phyloP scores from a whole-genome alignment of 176 grass and related monocot genomes.

The Juncus inflexus region DNA sequence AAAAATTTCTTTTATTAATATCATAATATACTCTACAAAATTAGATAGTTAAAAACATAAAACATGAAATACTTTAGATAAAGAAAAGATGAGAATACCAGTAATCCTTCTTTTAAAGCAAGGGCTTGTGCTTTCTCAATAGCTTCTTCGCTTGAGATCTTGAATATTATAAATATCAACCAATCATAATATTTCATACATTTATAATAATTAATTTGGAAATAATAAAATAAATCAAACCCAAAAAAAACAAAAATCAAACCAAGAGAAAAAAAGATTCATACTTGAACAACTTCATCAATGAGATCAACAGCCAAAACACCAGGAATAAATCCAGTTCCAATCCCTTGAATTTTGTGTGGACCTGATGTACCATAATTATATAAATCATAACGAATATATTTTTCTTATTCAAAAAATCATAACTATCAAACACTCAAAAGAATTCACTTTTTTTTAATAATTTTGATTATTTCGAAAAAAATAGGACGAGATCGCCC shows the following conservation, averaged over 20 bases:
- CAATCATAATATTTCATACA: constrained; percentile 11
- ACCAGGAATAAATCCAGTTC: constrained; percentile 83
- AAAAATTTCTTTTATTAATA: background rate
- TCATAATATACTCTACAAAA: too few species aligned
- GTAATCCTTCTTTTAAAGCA: constrained; percentile 77
- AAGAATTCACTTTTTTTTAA: constrained; percentile 17
- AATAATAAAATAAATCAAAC: background rate
- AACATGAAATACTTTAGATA: background rate
- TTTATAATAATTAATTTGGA: background rate
- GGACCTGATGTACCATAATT: constrained; percentile 42
- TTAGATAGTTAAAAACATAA: too few species aligned
- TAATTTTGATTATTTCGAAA: constrained; percentile 6
- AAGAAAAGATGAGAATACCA: constrained; percentile 32
- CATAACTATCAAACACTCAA: constrained; percentile 26
- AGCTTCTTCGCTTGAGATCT: constrained; percentile 84
- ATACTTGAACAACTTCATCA: constrained; percentile 66
- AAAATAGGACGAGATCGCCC: background rate
- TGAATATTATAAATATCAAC: constrained; percentile 18
- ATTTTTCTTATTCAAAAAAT: constrained; percentile 5
- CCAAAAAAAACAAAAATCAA: constrained; percentile 9
- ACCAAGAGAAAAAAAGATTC: background rate
- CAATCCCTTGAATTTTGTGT: constrained; percentile 93
- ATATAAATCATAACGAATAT: constrained; percentile 16
- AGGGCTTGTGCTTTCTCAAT: constrained; percentile 75
- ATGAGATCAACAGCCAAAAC: constrained; percentile 65